Evolutionary conservation across 139 green algal species (phyloP), one percentile per base, ranked within the genome.

Genomic region (Tetraselmis chui): DNA sequence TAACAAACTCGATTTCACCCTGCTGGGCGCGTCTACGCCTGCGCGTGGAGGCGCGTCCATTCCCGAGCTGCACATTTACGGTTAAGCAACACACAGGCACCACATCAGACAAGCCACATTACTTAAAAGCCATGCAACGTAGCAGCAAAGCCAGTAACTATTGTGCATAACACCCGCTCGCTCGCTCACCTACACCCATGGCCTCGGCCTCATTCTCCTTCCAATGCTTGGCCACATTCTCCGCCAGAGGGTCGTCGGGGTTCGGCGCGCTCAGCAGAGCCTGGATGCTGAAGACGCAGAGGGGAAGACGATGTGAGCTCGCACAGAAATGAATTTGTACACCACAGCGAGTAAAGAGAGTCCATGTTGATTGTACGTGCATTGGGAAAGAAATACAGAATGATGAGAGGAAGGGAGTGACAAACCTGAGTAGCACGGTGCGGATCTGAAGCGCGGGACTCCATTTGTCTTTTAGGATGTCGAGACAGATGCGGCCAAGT

Each of bases 381-480:
- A 76, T 76, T 25, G 25, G 25, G 25, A 26, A 76, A 76, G 25
- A 76, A 26, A 76, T 25, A 76, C 59, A 25, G 26, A 26, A 76
- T 26, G 26, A 25, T 27, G 59, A 25, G 25, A 25, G 59, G 59
- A 27, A n/a, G n/a, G n/a, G n/a, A n/a, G n/a, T n/a, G n/a, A 2
- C 81, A 31, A 77, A 94, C 92, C 92, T 97, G 32, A 99, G 90
- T 67, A 99, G 83, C 30, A 99, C 96, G 1, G 96, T 99, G 58
- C 97, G 90, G 79, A 99, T 99, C 89, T 99, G 97, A 28, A 99
- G 89, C 0, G 97, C 97, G 28, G 97, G 97, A 79, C 90, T 97
- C 97, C 97, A 99, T 87, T 99, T 99, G 89, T 99, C 97, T 84
- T 99, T 99, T 32, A 99, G 82, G 83, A 99, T 99, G 84, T 99